A percentile compares a stretch with the other conserved stretches of the same genome.
These are phyloP conservation scores for Alternaria hordeiaustralica DNA, from an alignment of 2,329 filamentous ascomycete species.

Conservation along the genomic window DNA sequence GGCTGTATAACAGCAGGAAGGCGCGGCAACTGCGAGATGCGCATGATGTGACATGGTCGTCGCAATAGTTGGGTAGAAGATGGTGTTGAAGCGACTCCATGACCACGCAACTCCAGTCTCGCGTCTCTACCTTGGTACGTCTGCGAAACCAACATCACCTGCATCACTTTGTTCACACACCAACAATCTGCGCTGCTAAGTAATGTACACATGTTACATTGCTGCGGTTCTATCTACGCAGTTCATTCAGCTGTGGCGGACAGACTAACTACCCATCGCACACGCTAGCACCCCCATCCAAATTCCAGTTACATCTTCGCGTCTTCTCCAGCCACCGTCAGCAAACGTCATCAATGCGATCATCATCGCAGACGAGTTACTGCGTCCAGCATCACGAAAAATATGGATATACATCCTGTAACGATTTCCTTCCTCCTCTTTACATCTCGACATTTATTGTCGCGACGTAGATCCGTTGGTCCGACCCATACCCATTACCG, in stretches of 20 bases:
- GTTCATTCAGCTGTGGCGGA: neutral
- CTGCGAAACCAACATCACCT: neutral
- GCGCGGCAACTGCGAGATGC: neutral
- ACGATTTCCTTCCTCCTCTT: slow-evolving; percentile 19
- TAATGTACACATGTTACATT: neutral
- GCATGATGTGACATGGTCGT: neutral
- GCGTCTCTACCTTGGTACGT: neutral
- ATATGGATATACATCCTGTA: slow-evolving; percentile 14
- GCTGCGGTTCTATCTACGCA: neutral
- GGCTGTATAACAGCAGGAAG: neutral
- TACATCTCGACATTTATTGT: slow-evolving; percentile 6
- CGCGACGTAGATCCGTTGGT: slow-evolving; percentile 7
- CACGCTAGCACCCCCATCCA: neutral
- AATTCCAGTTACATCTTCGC: neutral
- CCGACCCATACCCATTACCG: neutral
- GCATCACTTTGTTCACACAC: neutral
- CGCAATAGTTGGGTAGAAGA: neutral
- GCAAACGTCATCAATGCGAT: slow-evolving; percentile 1
- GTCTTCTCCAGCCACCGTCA: neutral
- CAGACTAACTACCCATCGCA: slow-evolving; percentile 1
- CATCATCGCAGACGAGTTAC: slow-evolving; percentile 22
- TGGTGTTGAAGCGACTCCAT: neutral
- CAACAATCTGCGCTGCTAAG: neutral
- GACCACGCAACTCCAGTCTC: no score
- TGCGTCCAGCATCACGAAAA: slow-evolving; percentile 17